Evolutionary conservation across 805 yeast genomes (phyloP).

Genomic region (Metschnikowia aberdeeniae): DNA sequence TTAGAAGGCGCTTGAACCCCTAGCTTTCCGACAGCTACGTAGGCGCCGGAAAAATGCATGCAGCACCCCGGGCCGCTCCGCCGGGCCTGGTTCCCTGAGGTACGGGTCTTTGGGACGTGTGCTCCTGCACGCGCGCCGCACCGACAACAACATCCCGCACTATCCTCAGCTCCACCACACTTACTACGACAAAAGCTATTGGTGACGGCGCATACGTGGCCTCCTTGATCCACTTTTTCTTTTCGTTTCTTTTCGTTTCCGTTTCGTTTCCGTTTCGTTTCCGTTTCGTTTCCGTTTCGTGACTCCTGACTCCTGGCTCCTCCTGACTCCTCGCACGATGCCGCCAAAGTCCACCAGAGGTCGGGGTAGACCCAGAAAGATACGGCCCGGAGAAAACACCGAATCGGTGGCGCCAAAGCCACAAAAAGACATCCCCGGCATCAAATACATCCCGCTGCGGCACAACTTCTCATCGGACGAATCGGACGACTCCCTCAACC

Average conservation of each 20-base stretch:
- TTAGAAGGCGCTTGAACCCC: too few species aligned
- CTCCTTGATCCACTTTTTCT: too few species aligned
- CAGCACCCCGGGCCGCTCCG: too few species aligned
- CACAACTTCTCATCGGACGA: constrained; percentile 11
- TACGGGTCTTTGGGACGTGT: not conserved
- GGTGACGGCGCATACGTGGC: too few species aligned
- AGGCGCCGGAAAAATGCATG: too few species aligned
- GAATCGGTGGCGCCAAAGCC: not conserved
- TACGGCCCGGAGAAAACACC: not conserved
- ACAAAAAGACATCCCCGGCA: not conserved
- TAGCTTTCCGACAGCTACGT: too few species aligned
- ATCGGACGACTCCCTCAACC: constrained; percentile 1
- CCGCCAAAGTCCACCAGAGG: constrained; percentile 9
- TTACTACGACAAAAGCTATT: too few species aligned
- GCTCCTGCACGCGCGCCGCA: not conserved
- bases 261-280: too few species aligned
- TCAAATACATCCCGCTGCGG: constrained; percentile 2
- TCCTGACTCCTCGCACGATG: constrained; percentile 7
- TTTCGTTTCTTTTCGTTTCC: too few species aligned
- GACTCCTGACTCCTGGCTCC: too few species aligned
- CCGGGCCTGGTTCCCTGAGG: too few species aligned
- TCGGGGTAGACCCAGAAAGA: constrained; percentile 3
- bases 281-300: too few species aligned
- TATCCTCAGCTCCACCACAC: not conserved
- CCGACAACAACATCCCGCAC: not conserved